phyloP scores from a whole-genome alignment of 208 protist species.

The Leishmania tropica region DNA sequence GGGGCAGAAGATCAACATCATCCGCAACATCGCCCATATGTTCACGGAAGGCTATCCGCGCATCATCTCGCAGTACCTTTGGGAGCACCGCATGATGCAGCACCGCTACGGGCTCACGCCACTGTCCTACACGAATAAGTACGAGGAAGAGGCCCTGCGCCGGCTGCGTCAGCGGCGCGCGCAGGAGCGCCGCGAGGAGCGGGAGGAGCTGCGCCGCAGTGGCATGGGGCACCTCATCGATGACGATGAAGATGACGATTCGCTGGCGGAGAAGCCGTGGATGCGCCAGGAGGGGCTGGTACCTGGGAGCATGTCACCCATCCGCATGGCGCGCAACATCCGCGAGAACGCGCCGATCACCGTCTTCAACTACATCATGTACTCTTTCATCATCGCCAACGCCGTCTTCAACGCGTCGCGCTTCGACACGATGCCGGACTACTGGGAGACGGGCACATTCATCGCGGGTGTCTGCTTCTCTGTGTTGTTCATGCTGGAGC shows the following conservation, averaged over 20 bases:
- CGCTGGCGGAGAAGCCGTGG: slow-evolving; percentile 36
- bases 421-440: slow-evolving; percentile 78
- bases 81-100: slow-evolving; percentile 81
- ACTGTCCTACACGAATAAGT: slow-evolving; percentile 81
- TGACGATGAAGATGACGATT: slow-evolving; percentile 18
- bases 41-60: slow-evolving; percentile 90
- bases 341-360: slow-evolving; percentile 82
- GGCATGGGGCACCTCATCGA: slow-evolving; percentile 48
- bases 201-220: slow-evolving; percentile 38
- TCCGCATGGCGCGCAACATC: slow-evolving; percentile 89
- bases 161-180: slow-evolving; percentile 59
- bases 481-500: slow-evolving; percentile 82
- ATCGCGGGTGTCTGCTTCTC: slow-evolving; percentile 79
- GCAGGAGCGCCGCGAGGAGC: slow-evolving; percentile 45
- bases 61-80: slow-evolving; percentile 90
- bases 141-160: slow-evolving; percentile 74
- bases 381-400: slow-evolving; percentile 85
- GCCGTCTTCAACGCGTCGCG: slow-evolving; percentile 87
- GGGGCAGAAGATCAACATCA: slow-evolving; percentile 52
- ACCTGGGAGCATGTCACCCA: slow-evolving; percentile 58
- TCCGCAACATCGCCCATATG: slow-evolving; percentile 92
- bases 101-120: slow-evolving; percentile 73
- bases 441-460: slow-evolving; percentile 80
- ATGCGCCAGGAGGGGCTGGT: slow-evolving; percentile 53
- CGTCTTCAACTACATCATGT: slow-evolving; percentile 72